Base-by-base conservation (phyloP, 495 filamentous ascomycete species). In the Penicillium egyptiacum region DNA sequence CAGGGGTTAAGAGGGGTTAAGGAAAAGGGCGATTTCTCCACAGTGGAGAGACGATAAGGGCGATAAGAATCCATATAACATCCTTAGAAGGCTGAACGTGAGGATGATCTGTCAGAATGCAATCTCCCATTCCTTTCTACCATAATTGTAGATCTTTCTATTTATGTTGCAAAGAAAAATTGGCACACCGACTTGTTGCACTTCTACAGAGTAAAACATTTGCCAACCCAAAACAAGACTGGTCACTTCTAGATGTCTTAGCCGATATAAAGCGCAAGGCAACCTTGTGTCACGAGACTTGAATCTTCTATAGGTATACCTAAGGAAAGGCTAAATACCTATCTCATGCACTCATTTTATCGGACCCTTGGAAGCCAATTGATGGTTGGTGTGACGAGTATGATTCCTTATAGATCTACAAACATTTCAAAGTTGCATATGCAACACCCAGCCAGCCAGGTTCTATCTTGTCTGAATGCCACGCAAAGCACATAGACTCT, bases 21-120 rank as follows among this genome's bases (percentile, higher is more conserved):
- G 25, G 66, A 66, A 63, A 68, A 51, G 56, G 55, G 50, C 47
- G 61, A 68, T 69, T 67, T 71, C 67, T 69, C 69, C 69, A 68
- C 68, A 65, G 68, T 69, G 66, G 68, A 63, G 57, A 57, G 62
- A 48, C 59, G 65, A 68, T 68, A 67, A 47, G 49, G 25, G 11
- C 30, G 42, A 42, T 33, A 30, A 50, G 43, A 11, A 42, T 39
- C 43, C 41, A 43, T 16, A 17, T 20, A 43, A 43, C 20, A 43
- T 43, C 37, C 37, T 40, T 40, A 5, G 4, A 40, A 42, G 14
- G 12, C 16, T 35, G 35, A 39, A 39, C 16, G 3, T n/a, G 5
- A 5, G 5, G 30, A 33, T 12, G 30, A 39, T 39, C 35, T 39
- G 17, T 39, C 35, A 39, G 35, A 39, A 39, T 39, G 35, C n/a